These are phyloP conservation scores for Rhodofomes roseus DNA, from an alignment of 1,284 basidiomycete species.

Conservation along the genomic window DNA sequence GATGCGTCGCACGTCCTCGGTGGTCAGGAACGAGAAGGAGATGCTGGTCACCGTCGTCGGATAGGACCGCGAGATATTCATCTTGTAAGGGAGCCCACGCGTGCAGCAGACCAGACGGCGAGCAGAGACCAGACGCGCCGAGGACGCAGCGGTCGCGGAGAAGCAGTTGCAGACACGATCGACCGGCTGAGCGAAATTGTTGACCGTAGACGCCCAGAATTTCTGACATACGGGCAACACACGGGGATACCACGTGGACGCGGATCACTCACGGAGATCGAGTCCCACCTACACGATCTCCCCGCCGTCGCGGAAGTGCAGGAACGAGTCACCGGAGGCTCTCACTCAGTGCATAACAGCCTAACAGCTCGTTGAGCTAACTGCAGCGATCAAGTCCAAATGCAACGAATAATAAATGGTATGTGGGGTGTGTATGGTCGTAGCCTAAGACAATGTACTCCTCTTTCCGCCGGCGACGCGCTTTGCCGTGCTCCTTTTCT, in stretches of 20 bases:
- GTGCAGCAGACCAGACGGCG: not conserved
- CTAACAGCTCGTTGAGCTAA: too few species aligned
- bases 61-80: slow-evolving; percentile 93
- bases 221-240: not conserved
- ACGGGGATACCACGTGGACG: not conserved
- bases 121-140: not conserved
- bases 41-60: slow-evolving; percentile 82
- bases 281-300: not conserved
- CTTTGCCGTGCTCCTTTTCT: slow-evolving; percentile 70
- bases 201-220: not conserved
- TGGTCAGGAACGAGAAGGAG: slow-evolving; percentile 92
- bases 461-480: slow-evolving; percentile 37
- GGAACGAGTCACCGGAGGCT: too few species aligned
- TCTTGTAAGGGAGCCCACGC: slow-evolving; percentile 31
- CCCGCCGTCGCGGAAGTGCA: too few species aligned
- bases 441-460: slow-evolving; percentile 38
- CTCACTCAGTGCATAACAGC: too few species aligned
- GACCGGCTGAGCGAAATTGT: slow-evolving; percentile 2
- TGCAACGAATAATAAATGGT: not conserved
- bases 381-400: too few species aligned
- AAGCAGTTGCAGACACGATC: not conserved
- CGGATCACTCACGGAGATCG: slow-evolving; percentile 1
- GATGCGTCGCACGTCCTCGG: slow-evolving; percentile 89
- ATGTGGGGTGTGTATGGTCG: not conserved
- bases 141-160: not conserved